Evolutionary conservation across 768 basidiomycete species (phyloP).

Genomic region (Sporobolomyces pararoseus): DNA sequence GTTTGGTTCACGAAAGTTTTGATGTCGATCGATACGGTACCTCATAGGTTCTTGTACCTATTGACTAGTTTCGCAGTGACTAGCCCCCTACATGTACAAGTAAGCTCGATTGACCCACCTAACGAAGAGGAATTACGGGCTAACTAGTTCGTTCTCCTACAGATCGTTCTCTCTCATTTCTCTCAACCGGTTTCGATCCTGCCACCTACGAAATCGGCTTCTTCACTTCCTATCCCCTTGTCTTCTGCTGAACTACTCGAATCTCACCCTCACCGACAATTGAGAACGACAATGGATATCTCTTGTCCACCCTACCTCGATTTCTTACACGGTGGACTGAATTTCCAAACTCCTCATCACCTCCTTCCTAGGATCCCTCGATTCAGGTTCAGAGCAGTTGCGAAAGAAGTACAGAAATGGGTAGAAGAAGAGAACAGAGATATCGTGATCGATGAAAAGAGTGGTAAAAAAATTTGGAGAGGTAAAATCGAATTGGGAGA

Average conservation of each 20-base stretch:
- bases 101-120: slow-evolving; percentile 52
- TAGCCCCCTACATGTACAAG: slow-evolving; percentile 92
- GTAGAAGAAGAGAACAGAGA: slow-evolving; percentile 62
- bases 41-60: slow-evolving; percentile 66
- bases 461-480: slow-evolving; percentile 23
- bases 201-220: background rate
- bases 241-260: slow-evolving; percentile 82
- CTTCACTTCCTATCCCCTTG: slow-evolving; percentile 52
- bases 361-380: slow-evolving; percentile 91
- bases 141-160: background rate
- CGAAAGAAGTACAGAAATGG: slow-evolving; percentile 77
- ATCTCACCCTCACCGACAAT: slow-evolving; percentile 86
- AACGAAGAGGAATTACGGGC: too few relatives aligned
- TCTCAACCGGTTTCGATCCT: slow-evolving; percentile 51
- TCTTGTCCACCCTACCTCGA: slow-evolving; percentile 75
- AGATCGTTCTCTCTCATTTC: slow-evolving; percentile 95
- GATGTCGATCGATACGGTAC: slow-evolving; percentile 67
- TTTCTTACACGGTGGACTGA: slow-evolving; percentile 94
- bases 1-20: slow-evolving; percentile 74
- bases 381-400: slow-evolving; percentile 82
- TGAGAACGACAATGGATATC: slow-evolving; percentile 96
- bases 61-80: slow-evolving; percentile 79
- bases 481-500: slow-evolving; percentile 7
- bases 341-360: slow-evolving; percentile 95
- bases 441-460: background rate